phyloP scores from a whole-genome alignment of 1,139 yeast genomes.

The Debaryomyces robertsiae region DNA sequence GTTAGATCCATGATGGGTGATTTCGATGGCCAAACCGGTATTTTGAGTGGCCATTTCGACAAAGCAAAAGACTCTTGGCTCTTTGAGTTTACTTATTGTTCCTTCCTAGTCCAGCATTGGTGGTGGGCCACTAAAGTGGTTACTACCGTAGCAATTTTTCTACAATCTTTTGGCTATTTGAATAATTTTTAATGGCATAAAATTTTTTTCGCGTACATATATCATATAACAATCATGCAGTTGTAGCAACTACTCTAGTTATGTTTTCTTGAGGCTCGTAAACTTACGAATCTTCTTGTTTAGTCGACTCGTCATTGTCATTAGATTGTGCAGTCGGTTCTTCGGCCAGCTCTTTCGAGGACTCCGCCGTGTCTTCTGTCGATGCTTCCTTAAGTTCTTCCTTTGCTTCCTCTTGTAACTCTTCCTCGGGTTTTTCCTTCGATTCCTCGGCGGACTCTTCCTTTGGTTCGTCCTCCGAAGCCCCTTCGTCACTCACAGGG shows the following conservation, averaged over 20 bases:
- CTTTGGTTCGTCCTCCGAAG: conserved; percentile 13
- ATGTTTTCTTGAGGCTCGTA: no score
- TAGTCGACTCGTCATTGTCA: background rate
- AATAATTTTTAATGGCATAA: conserved; percentile 7
- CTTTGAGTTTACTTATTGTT: conserved; percentile 73
- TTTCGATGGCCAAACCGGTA: conserved; percentile 84
- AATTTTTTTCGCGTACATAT: conserved; percentile 6
- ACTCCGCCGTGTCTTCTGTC: conserved; percentile 11
- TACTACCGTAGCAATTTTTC: conserved; percentile 46
- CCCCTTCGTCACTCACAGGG: background rate
- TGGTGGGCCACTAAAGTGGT: conserved; percentile 89
- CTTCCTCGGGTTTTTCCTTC: conserved; percentile 8
- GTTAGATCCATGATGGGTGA: conserved; percentile 97
- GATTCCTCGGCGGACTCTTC: conserved; percentile 13
- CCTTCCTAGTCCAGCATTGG: conserved; percentile 84
- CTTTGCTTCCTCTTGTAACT: conserved; percentile 9
- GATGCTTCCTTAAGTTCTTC: conserved; percentile 16
- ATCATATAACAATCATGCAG: conserved; percentile 3
- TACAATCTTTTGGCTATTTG: conserved; percentile 33
- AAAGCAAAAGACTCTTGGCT: conserved; percentile 49
- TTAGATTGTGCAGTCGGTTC: conserved; percentile 9
- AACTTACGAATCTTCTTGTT: conserved; percentile 5
- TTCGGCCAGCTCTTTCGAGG: conserved; percentile 12
- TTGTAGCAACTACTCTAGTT: background rate
- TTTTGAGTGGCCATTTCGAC: conserved; percentile 69